A percentile compares a stretch with the other conserved stretches of the same genome.
These are phyloP conservation scores for Catunica adiposa DNA, from an alignment of 2,329 filamentous ascomycete species.

Conservation along the genomic window DNA sequence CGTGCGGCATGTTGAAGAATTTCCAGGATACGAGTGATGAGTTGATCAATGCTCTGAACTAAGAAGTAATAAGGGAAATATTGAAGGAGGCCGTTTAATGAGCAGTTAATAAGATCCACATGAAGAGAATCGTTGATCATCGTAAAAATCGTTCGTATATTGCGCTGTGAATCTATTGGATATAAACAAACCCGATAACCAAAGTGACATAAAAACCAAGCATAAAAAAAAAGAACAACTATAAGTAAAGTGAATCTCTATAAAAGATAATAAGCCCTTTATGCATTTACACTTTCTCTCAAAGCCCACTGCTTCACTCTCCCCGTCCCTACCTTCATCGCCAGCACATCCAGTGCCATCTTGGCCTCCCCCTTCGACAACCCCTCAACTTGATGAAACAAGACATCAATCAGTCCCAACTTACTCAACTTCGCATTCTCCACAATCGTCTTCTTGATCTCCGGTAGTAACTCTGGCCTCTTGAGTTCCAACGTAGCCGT, in stretches of 20 bases:
- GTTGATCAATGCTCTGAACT: not conserved
- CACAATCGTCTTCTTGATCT: conserved; percentile 27
- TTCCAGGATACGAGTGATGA: not conserved
- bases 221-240: not conserved
- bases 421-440: conserved; percentile 26
- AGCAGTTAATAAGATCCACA: not conserved
- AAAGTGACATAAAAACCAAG: too few species aligned
- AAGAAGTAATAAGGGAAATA: not conserved
- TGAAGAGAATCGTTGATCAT: too few species aligned
- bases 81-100: not conserved
- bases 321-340: conserved; percentile 25
- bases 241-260: not conserved
- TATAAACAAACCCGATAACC: too few species aligned
- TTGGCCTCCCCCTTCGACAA: conserved; percentile 26
- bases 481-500: conserved; percentile 22
- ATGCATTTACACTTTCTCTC: conserved; percentile 1
- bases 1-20: conserved; percentile 15
- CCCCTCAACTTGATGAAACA: conserved; percentile 24
- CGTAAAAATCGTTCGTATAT: too few species aligned
- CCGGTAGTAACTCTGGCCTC: conserved; percentile 23
- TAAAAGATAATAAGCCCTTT: not conserved
- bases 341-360: conserved; percentile 26
- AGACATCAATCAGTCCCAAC: conserved; percentile 25
- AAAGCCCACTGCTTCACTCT: conserved; percentile 25
- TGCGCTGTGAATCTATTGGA: too few species aligned